phyloP scores from a whole-genome alignment of 768 basidiomycete species.

The Kwoniella pini region DNA sequence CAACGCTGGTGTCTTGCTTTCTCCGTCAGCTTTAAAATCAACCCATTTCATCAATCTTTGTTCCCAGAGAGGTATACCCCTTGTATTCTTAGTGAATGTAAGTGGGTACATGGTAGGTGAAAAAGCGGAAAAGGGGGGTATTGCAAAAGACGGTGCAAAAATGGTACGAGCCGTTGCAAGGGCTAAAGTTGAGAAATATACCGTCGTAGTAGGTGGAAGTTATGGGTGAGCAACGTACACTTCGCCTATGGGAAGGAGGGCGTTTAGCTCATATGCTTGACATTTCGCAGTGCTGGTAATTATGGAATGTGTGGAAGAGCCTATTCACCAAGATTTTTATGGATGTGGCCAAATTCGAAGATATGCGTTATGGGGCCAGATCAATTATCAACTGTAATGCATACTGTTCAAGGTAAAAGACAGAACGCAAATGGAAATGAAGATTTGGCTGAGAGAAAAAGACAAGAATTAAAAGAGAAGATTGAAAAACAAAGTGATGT shows the following conservation, averaged over 20 bases:
- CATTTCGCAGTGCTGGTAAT: constrained; percentile 68
- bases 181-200: constrained; percentile 90
- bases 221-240: constrained; percentile 61
- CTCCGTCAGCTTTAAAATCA: constrained; percentile 87
- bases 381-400: constrained; percentile 91
- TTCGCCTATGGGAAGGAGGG: neutral
- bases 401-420: constrained; percentile 71
- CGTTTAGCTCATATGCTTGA: constrained; percentile 1
- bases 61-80: constrained; percentile 82
- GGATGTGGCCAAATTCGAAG: constrained; percentile 99
- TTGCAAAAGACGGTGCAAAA: constrained; percentile 94
- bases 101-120: constrained; percentile 96
- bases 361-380: constrained; percentile 94
- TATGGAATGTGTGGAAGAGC: constrained; percentile 95
- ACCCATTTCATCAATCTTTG: constrained; percentile 95
- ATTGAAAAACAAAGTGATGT: constrained; percentile 89
- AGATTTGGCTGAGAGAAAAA: constrained; percentile 18
- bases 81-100: constrained; percentile 94
- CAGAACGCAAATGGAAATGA: constrained; percentile 7
- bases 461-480: constrained; percentile 63
- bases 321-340: constrained; percentile 90
- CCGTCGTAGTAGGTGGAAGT: constrained; percentile 87
- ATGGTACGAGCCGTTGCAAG: constrained; percentile 76
- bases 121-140: constrained; percentile 89
- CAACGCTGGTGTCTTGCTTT: constrained; percentile 93